Percentiles rank a stretch among this genome's conserved stretches.
Evolutionary conservation across 768 basidiomycete species (phyloP).

Genomic region (Imleria badia): DNA sequence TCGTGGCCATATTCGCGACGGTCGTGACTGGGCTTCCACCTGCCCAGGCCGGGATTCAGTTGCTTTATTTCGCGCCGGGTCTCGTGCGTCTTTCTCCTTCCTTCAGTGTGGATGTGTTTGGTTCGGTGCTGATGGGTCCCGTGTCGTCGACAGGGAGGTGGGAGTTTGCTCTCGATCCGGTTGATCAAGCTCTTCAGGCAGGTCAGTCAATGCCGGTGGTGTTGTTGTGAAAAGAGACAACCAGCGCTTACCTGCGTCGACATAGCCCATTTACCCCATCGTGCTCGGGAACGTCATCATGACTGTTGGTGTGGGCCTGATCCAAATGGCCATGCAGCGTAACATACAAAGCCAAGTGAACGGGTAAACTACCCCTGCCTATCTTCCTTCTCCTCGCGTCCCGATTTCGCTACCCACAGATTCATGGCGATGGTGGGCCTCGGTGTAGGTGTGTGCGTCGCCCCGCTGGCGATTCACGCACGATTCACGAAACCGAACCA

Average conservation of each 20-base stretch:
- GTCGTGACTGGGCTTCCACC: conserved; percentile 43
- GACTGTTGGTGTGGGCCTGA: conserved; percentile 43
- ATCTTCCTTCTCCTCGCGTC: neutral
- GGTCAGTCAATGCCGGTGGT: conserved; percentile 20
- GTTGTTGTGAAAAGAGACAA: neutral
- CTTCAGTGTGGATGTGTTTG: neutral
- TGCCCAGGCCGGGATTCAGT: conserved; percentile 43
- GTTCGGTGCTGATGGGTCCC: neutral
- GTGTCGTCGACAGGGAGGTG: conserved; percentile 34
- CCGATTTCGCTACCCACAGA: conserved; percentile 15
- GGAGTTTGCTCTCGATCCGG: conserved; percentile 34
- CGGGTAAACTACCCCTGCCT: conserved; percentile 26
- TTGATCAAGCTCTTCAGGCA: conserved; percentile 38
- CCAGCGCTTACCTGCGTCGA: neutral
- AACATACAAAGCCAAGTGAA: conserved; percentile 36
- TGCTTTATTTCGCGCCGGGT: conserved; percentile 55
- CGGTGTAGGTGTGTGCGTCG: conserved; percentile 42
- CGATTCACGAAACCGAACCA: conserved; percentile 44
- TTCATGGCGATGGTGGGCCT: conserved; percentile 47
- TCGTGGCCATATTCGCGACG: conserved; percentile 51
- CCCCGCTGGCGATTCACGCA: conserved; percentile 43
- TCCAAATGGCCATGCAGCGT: conserved; percentile 41
- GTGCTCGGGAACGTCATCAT: conserved; percentile 38
- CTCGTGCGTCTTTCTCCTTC: conserved; percentile 31
- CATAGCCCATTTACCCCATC: conserved; percentile 43